Conservation (phyloP, 345 rosid genomes). For the Barbarea vulgaris region DNA sequence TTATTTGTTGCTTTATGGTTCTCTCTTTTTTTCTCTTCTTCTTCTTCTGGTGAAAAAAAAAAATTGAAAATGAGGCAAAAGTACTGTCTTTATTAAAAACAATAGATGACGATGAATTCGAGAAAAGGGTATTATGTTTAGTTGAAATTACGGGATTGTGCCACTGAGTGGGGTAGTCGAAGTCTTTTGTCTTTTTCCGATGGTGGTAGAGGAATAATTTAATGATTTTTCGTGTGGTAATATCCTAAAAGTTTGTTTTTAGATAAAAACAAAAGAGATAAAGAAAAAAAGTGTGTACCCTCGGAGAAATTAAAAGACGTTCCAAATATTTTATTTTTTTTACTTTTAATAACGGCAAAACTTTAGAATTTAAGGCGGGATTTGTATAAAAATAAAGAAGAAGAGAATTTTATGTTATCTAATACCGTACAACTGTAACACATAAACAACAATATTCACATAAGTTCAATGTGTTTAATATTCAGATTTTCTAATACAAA, state of each 20-base stretch:
- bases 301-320: slow-evolving; percentile 33
- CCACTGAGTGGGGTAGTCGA: slow-evolving; percentile 50
- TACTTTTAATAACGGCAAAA: slow-evolving; percentile 8
- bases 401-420: not conserved
- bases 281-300: slow-evolving; percentile 35
- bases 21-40: slow-evolving; percentile 26
- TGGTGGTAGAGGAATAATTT: slow-evolving; percentile 34
- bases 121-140: slow-evolving; percentile 36
- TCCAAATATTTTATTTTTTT: not conserved
- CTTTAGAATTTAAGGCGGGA: not conserved
- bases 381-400: not conserved
- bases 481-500: not conserved
- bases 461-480: not conserved
- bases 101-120: slow-evolving; percentile 39
- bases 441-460: not conserved
- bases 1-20: slow-evolving; percentile 7
- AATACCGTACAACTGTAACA: not conserved
- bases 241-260: slow-evolving; percentile 38
- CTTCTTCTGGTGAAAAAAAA: slow-evolving; percentile 17
- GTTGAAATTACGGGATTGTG: slow-evolving; percentile 39
- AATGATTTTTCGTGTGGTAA: slow-evolving; percentile 22
- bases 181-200: slow-evolving; percentile 47
- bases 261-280: slow-evolving; percentile 34
- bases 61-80: slow-evolving; percentile 24
- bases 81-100: slow-evolving; percentile 34